Evolutionary conservation across 768 basidiomycete species (phyloP).

Genomic region (Cantharellus anzutake): DNA sequence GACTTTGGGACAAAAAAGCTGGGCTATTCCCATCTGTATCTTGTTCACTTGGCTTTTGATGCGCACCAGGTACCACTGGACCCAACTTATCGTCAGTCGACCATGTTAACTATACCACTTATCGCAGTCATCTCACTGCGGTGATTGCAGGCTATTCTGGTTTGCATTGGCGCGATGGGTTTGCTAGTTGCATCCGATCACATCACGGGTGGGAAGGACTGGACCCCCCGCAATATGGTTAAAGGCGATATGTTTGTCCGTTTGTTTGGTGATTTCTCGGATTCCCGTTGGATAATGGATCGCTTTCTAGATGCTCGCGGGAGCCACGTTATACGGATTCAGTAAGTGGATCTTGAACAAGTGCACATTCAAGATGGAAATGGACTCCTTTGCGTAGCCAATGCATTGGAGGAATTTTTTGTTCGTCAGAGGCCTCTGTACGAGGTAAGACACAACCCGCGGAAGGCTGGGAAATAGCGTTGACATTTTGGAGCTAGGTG

Average conservation of each 20-base stretch:
- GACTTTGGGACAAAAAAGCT: slow-evolving; percentile 22
- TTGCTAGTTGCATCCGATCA: slow-evolving; percentile 65
- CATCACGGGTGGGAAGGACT: slow-evolving; percentile 51
- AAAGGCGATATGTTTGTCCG: slow-evolving; percentile 54
- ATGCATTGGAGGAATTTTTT: slow-evolving; percentile 77
- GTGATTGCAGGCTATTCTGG: slow-evolving; percentile 36
- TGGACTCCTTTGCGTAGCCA: slow-evolving; percentile 27
- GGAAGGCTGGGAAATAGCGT: neutral
- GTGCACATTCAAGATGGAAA: neutral
- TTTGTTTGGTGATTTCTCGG: neutral
- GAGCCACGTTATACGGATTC: slow-evolving; percentile 72
- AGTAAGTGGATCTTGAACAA: slow-evolving; percentile 28
- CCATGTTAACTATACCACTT: neutral
- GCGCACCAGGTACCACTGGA: slow-evolving; percentile 64
- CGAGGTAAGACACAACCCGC: slow-evolving; percentile 23
- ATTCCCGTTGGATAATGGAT: neutral
- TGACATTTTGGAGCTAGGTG: slow-evolving; percentile 22
- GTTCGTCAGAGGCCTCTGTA: slow-evolving; percentile 64
- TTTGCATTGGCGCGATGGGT: slow-evolving; percentile 59
- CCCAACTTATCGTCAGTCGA: slow-evolving; percentile 45
- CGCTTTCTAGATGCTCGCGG: slow-evolving; percentile 40
- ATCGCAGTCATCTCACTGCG: neutral
- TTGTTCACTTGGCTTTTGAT: slow-evolving; percentile 72
- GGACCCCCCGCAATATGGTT: slow-evolving; percentile 38
- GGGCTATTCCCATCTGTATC: slow-evolving; percentile 79